These are phyloP conservation scores for Cymbidium sinense DNA, from an alignment of 106 monocot genomes.

Conservation along the genomic window DNA sequence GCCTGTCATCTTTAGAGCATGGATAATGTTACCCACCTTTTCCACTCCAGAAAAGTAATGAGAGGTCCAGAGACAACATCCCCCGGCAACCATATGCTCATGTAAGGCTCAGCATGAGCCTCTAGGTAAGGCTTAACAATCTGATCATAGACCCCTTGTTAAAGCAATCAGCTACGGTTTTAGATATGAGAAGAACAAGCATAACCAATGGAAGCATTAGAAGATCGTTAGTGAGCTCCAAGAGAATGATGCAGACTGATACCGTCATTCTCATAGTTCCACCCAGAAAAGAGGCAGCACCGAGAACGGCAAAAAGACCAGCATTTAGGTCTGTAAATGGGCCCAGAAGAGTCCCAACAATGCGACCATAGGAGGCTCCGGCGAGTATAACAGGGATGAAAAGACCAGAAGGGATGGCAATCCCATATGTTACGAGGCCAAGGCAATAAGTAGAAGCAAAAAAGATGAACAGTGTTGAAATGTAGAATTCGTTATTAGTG, in stretches of 20 bases:
- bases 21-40: slow-evolving; percentile 59
- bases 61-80: slow-evolving; percentile 77
- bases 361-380: slow-evolving; percentile 81
- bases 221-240: slow-evolving; percentile 95
- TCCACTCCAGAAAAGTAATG: slow-evolving; percentile 60
- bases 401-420: slow-evolving; percentile 92
- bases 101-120: slow-evolving; percentile 86
- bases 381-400: slow-evolving; percentile 92
- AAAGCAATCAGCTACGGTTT: slow-evolving; percentile 83
- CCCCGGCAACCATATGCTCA: slow-evolving; percentile 68
- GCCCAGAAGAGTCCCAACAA: slow-evolving; percentile 50
- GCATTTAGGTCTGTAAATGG: slow-evolving; percentile 51
- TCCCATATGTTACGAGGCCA: slow-evolving; percentile 78
- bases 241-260: slow-evolving; percentile 82
- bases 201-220: slow-evolving; percentile 83
- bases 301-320: slow-evolving; percentile 87
- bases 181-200: slow-evolving; percentile 85
- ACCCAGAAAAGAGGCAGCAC: slow-evolving; percentile 83
- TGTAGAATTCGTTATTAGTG: slow-evolving; percentile 49
- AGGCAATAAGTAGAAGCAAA: slow-evolving; percentile 60
- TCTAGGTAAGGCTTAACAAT: slow-evolving; percentile 86
- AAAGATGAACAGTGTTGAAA: slow-evolving; percentile 55
- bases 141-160: slow-evolving; percentile 83
- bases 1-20: slow-evolving; percentile 59
- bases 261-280: slow-evolving; percentile 99